Base-by-base conservation (phyloP, 345 rosid genomes). In the Boechera stricta region DNA sequence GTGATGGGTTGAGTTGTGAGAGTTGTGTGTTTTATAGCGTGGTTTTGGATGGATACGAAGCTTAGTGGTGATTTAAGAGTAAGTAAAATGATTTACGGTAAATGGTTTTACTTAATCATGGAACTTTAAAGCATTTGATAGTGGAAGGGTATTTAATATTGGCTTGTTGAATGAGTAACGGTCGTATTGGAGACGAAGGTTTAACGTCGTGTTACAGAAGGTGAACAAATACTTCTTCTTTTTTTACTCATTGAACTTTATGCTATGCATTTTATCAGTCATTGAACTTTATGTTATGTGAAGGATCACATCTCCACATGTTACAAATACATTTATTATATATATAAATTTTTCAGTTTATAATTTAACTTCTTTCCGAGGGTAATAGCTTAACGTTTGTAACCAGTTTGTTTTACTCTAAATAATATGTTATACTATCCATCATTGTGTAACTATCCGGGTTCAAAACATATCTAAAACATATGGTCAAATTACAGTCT, bases 91-190 rank as follows among this genome's bases (percentile, higher is more conserved):
- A 56, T 64, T 31, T 4, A 42, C 64, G 24, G 10, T 53, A 41
- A 16, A 51, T 62, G 31, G 42, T 62, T 49, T n/a, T 5, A 47
- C n/a, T 21, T 21, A 21, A 44, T 61, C 13, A 72, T 61, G 41
- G 6, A 48, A 60, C 39, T 36, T 48, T 26, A 26, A 61, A 24
- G 45, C 45, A 45, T 9, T 39, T 35, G 38, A 39, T 39, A 62
- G 53, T 39, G 55, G 70, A 67, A 52, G 63, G 62, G 69, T 73
- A 51, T 9, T 10, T 24, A 10, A 18, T 32, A 63, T 16, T 73
- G 13, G 52, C 5, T 15, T 51, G 52, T 33, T n/a, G 48, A 71
- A 59, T 21, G 39, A 49, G 76, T 62, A 72, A 56, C 64, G 11
- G 42, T 16, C 2, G 11, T 39, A 36, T 1, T n/a, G 41, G 60